Percentiles rank a stretch among this genome's conserved stretches.
Conservation (phyloP, 805 yeast genomes). For the Myxozyma neotropica region DNA sequence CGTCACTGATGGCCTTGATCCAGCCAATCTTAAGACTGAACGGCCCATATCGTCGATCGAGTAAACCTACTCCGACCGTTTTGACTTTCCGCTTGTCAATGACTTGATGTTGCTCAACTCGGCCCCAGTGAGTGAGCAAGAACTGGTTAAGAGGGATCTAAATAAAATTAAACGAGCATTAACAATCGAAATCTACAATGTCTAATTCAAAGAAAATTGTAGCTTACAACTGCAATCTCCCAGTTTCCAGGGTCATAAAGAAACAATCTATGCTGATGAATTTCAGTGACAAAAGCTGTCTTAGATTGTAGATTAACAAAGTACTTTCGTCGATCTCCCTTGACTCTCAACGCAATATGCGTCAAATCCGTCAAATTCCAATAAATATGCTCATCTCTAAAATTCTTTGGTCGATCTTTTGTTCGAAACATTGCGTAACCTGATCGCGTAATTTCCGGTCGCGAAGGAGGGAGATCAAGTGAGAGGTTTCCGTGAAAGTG, state of each 20-base stretch:
- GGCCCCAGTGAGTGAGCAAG: conserved; percentile 83
- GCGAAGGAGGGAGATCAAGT: conserved; percentile 65
- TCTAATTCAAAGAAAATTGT: too few relatives aligned
- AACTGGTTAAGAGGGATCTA: conserved; percentile 69
- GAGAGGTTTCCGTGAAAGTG: conserved; percentile 70
- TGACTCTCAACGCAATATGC: conserved; percentile 56
- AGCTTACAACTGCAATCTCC: conserved; percentile 68
- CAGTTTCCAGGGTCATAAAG: conserved; percentile 71
- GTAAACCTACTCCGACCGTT: conserved; percentile 75
- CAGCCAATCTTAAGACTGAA: conserved; percentile 69
- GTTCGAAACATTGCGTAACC: conserved; percentile 87
- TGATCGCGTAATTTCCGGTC: conserved; percentile 64
- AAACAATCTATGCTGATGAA: conserved; percentile 80
- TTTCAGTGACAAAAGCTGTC: conserved; percentile 72
- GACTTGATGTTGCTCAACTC: conserved; percentile 55
- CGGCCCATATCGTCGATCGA: conserved; percentile 79
- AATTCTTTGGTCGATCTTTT: conserved; percentile 56
- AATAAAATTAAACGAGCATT: background rate
- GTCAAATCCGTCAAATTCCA: conserved; percentile 73
- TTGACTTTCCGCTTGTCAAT: conserved; percentile 66
- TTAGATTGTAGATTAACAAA: conserved; percentile 81
- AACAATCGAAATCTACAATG: background rate
- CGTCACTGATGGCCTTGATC: conserved; percentile 49
- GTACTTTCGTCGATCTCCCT: conserved; percentile 55
- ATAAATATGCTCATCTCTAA: conserved; percentile 45